Conservation (phyloP, 23 red algal genomes). For the Gracilariopsis chorda region DNA sequence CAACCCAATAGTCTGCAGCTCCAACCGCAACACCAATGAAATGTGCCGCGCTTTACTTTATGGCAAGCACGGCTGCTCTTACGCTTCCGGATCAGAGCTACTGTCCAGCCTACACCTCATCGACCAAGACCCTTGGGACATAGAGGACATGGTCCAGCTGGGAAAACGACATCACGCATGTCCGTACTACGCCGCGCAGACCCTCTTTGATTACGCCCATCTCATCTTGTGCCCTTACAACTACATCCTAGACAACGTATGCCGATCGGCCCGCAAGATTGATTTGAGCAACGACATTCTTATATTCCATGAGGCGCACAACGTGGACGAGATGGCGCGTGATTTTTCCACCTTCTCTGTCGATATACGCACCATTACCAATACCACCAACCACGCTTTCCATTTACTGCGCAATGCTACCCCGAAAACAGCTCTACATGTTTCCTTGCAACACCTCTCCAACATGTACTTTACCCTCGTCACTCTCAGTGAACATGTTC, state of each 20-base stretch:
- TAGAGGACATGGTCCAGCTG: slow-evolving; percentile 61
- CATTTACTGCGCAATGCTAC: no score
- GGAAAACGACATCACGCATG: slow-evolving; percentile 24
- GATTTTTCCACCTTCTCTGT: not conserved
- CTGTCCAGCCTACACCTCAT: not conserved
- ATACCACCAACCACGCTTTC: no score
- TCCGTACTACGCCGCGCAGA: slow-evolving; percentile 61
- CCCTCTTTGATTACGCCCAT: slow-evolving; percentile 23
- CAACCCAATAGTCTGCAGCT: slow-evolving; percentile 20
- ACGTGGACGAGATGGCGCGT: slow-evolving; percentile 61
- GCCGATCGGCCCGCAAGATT: slow-evolving; percentile 29
- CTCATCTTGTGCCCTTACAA: slow-evolving; percentile 70
- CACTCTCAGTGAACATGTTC: no score
- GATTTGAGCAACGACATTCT: slow-evolving; percentile 43
- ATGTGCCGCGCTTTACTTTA: slow-evolving; percentile 7
- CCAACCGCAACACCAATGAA: not conserved
- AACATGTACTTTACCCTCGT: not conserved
- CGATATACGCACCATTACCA: no score
- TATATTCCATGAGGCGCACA: slow-evolving; percentile 79
- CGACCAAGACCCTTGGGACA: slow-evolving; percentile 10
- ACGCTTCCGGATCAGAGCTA: not conserved
- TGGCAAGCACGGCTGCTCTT: not conserved
- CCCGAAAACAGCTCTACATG: no score
- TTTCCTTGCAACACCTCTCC: no score
- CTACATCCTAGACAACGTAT: slow-evolving; percentile 58